Conservation (phyloP, 805 yeast genomes). For the Saccharomycopsis sp. region DNA sequence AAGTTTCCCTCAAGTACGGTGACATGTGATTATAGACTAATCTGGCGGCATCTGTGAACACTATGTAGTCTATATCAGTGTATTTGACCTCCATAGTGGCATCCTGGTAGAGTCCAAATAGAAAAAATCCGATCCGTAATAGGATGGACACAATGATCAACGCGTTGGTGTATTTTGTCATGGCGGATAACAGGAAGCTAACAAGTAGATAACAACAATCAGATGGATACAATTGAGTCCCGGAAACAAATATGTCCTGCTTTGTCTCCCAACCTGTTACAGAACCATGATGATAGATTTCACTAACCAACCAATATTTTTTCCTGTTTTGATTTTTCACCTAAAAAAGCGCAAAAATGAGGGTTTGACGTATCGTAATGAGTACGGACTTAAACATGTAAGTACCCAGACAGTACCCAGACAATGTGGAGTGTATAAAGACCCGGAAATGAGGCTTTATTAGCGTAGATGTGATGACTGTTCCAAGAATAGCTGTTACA, state of each 20-base stretch:
- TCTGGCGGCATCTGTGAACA: constrained; percentile 86
- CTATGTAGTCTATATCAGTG: constrained; percentile 92
- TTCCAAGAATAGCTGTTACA: no score
- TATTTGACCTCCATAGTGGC: constrained; percentile 69
- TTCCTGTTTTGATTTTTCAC: neutral
- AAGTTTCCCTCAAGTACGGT: constrained; percentile 83
- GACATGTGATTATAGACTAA: constrained; percentile 51
- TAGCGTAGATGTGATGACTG: neutral
- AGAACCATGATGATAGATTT: no score
- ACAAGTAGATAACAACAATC: neutral
- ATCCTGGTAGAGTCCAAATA: constrained; percentile 86
- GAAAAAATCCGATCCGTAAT: constrained; percentile 56
- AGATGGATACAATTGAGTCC: no score
- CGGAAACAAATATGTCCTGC: no score
- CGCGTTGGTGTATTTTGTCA: neutral
- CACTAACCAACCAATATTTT: no score
- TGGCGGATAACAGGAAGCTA: neutral
- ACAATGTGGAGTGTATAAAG: no score
- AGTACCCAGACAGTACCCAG: no score
- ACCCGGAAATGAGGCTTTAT: no score
- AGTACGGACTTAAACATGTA: no score
- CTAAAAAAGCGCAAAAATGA: neutral
- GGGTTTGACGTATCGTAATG: neutral
- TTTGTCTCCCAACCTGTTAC: no score
- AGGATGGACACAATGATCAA: constrained; percentile 23